A percentile compares a stretch with the other conserved stretches of the same genome.
phyloP scores from a whole-genome alignment of 2,329 filamentous ascomycete genomes.

The Fusarium odoratissimum region DNA sequence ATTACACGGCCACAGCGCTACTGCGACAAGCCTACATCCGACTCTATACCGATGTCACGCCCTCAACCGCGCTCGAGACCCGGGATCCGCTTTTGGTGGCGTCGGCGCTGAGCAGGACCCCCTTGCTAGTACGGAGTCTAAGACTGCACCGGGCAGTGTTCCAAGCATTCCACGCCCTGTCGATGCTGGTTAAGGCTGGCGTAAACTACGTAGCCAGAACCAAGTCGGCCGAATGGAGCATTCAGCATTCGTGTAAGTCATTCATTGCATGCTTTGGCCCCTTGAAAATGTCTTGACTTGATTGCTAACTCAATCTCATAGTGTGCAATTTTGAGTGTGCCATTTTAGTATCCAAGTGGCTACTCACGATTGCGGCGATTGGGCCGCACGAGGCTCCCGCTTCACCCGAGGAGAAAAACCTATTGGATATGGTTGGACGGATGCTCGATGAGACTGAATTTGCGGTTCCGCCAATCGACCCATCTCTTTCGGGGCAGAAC shows the following conservation, averaged over 20 bases:
- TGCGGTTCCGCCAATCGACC: conserved; percentile 66
- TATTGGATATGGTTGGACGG: conserved; percentile 66
- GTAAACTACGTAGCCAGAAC: conserved; percentile 72
- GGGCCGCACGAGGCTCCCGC: conserved; percentile 61
- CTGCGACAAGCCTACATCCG: conserved; percentile 72
- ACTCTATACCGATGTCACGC: conserved; percentile 72
- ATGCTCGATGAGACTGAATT: conserved; percentile 73
- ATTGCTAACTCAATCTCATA: conserved; percentile 33
- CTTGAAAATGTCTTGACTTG: not conserved
- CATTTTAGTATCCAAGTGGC: conserved; percentile 70
- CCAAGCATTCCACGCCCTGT: conserved; percentile 75
- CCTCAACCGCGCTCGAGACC: conserved; percentile 72
- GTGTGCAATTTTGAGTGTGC: conserved; percentile 73
- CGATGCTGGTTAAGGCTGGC: conserved; percentile 72
- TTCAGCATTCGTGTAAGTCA: conserved; percentile 68
- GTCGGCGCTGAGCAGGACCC: conserved; percentile 67
- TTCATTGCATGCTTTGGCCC: conserved; percentile 20
- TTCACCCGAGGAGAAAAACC: conserved; percentile 63
- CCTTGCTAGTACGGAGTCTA: conserved; percentile 67
- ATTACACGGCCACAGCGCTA: conserved; percentile 73
- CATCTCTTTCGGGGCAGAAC: conserved; percentile 60
- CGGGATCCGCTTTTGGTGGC: conserved; percentile 72
- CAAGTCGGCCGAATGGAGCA: conserved; percentile 72
- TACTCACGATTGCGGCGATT: conserved; percentile 66
- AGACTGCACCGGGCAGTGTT: conserved; percentile 73